Evolutionary conservation across 2,329 filamentous ascomycete genomes (phyloP).

Genomic region (Cladosporium sp.): DNA sequence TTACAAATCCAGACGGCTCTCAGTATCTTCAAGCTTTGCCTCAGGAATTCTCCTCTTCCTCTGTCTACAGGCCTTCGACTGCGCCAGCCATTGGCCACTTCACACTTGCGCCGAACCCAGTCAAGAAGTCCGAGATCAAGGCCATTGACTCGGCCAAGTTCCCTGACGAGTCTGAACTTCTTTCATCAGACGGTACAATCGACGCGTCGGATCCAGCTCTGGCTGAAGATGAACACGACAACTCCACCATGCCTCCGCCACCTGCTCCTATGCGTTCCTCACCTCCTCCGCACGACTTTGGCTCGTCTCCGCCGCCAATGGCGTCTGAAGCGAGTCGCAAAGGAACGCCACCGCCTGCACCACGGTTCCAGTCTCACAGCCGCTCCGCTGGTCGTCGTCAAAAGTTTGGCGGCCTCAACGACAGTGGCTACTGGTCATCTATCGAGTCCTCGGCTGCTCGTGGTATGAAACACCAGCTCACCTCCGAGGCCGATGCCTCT

Average conservation of each 20-base stretch:
- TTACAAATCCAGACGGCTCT: slow-evolving; percentile 56
- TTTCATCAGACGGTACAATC: slow-evolving; percentile 54
- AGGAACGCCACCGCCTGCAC: slow-evolving; percentile 73
- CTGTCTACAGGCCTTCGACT: slow-evolving; percentile 38
- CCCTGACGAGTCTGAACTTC: slow-evolving; percentile 48
- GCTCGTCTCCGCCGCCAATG: slow-evolving; percentile 92
- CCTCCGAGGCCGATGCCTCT: slow-evolving; percentile 72
- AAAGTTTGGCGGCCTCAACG: slow-evolving; percentile 77
- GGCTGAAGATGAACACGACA: slow-evolving; percentile 46
- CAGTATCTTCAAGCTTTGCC: slow-evolving; percentile 34
- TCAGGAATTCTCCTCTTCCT: slow-evolving; percentile 29
- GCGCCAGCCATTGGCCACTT: slow-evolving; percentile 41
- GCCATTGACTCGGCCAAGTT: slow-evolving; percentile 53
- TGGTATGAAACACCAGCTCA: slow-evolving; percentile 60
- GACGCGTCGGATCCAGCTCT: slow-evolving; percentile 52
- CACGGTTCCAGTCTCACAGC: slow-evolving; percentile 63
- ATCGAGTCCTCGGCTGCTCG: slow-evolving; percentile 86
- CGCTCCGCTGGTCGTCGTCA: slow-evolving; percentile 67
- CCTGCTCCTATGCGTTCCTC: slow-evolving; percentile 60
- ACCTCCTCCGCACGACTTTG: slow-evolving; percentile 69
- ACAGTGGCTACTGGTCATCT: slow-evolving; percentile 97
- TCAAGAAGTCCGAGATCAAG: slow-evolving; percentile 40
- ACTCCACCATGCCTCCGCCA: slow-evolving; percentile 43
- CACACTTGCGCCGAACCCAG: slow-evolving; percentile 35
- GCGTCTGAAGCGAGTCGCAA: slow-evolving; percentile 62